phyloP scores from a whole-genome alignment of 805 yeast species.

The Sugiyamaella americana region DNA sequence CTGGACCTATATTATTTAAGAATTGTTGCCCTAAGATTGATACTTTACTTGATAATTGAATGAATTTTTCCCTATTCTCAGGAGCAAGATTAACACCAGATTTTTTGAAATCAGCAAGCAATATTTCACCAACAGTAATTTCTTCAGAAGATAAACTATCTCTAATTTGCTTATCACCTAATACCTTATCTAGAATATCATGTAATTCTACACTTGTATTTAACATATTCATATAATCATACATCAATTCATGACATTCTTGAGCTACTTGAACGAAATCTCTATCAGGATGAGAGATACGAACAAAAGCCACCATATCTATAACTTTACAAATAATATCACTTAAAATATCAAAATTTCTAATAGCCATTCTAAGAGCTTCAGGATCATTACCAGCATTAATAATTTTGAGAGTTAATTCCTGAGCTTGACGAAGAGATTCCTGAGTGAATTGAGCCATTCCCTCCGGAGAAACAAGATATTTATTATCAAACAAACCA shows the following conservation, averaged over 20 bases:
- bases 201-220: slow-evolving; percentile 78
- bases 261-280: slow-evolving; percentile 76
- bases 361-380: slow-evolving; percentile 47
- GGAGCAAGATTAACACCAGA: slow-evolving; percentile 81
- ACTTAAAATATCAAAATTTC: slow-evolving; percentile 73
- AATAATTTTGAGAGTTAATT: slow-evolving; percentile 52
- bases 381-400: slow-evolving; percentile 34
- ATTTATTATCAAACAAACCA: slow-evolving; percentile 74
- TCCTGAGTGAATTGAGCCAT: slow-evolving; percentile 57
- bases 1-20: slow-evolving; percentile 41
- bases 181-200: slow-evolving; percentile 48
- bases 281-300: slow-evolving; percentile 78
- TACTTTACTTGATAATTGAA: slow-evolving; percentile 71
- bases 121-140: slow-evolving; percentile 68
- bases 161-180: slow-evolving; percentile 37
- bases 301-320: slow-evolving; percentile 85
- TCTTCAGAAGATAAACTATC: slow-evolving; percentile 62
- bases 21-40: slow-evolving; percentile 78
- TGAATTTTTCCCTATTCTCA: slow-evolving; percentile 59
- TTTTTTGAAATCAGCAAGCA: slow-evolving; percentile 78
- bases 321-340: slow-evolving; percentile 88
- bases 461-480: slow-evolving; percentile 64
- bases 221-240: slow-evolving; percentile 86
- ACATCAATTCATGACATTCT: slow-evolving; percentile 78
- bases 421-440: slow-evolving; percentile 61